Conservation (phyloP, 1,139 yeast genomes). For the Geotrichum fermentans region DNA sequence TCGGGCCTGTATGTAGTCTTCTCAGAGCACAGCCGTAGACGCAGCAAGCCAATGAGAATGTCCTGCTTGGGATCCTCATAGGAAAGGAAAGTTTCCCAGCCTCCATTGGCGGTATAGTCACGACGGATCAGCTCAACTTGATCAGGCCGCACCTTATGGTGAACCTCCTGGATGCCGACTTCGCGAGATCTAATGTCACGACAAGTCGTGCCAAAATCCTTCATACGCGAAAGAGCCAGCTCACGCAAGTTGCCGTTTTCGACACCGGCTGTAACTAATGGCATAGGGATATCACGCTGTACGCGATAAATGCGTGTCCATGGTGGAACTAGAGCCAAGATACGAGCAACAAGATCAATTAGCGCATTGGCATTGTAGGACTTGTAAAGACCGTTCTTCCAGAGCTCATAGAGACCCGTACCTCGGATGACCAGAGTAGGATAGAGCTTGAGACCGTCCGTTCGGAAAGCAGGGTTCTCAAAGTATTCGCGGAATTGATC, state of each 20-base stretch:
- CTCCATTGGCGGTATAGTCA: slow-evolving; percentile 96
- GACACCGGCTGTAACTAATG: slow-evolving; percentile 94
- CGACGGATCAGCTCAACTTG: slow-evolving; percentile 93
- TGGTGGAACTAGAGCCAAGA: slow-evolving; percentile 93
- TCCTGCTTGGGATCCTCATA: slow-evolving; percentile 98
- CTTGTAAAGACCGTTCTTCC: slow-evolving; percentile 94
- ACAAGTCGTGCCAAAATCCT: slow-evolving; percentile 93
- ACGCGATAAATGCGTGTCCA: slow-evolving; percentile 99
- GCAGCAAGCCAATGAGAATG: slow-evolving; percentile 81
- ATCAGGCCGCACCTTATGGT: slow-evolving; percentile 94
- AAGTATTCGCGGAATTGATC: slow-evolving; percentile 95
- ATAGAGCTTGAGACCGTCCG: slow-evolving; percentile 91
- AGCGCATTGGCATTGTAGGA: slow-evolving; percentile 93
- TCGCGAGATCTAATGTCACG: slow-evolving; percentile 98
- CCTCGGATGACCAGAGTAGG: slow-evolving; percentile 97
- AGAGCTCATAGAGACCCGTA: slow-evolving; percentile 91
- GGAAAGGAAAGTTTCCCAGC: slow-evolving; percentile 96
- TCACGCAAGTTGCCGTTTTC: slow-evolving; percentile 97
- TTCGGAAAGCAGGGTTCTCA: slow-evolving; percentile 93
- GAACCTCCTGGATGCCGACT: slow-evolving; percentile 98
- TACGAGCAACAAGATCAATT: slow-evolving; percentile 91
- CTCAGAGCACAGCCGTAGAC: slow-evolving; percentile 85
- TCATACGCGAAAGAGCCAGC: slow-evolving; percentile 93
- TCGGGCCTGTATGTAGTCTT: slow-evolving; percentile 89
- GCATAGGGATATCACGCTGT: slow-evolving; percentile 99